Evolutionary conservation across 148 eudicot genomes (phyloP), one percentile per base, ranked within the genome.

Genomic region (Rhododendron ferrugineum): DNA sequence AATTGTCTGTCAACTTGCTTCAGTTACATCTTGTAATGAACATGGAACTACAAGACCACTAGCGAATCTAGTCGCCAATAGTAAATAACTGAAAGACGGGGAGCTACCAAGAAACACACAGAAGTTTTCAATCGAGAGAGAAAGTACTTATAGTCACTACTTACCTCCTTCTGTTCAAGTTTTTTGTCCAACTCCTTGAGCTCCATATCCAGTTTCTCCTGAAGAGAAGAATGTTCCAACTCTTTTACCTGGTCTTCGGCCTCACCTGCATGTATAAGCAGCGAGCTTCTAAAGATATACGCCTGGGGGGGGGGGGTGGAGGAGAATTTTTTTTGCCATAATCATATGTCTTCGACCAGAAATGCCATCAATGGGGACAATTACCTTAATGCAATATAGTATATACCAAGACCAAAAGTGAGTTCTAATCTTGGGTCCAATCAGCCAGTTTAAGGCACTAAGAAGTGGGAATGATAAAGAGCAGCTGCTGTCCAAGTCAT

Each of bases 171-270:
- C 86, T 94, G 93, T 85, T 94, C 93, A 58, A 97, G 95, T 88
- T 89, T 94, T 88, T 88, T 90, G 82, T 97, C 98, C 88, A 97
- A 88, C 86, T 97, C 99, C 86, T 94, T 92, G 6, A 97, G 93
- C 87, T 97, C 99, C 85, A 37, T 89, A 82, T 97, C 99, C 85
- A 97, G 83, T 84, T 84, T 90, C 88, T 97, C 98, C 91, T 97
- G 99, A 60, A 95, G 88, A 78, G 98, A 94, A 44, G 93, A 97
- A 91, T 95, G 98, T 78, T 95, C 99, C 78, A 92, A 89, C 92
- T 97, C 99, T 88, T 95, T 95, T 85, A 90, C 96, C 86, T 90
- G 93, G 73, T 85, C 94, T 85, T 93, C 99, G 79, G 83, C 86
- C 81, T 91, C 95, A 82, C 90, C 98, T 96, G 82, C 78, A 87